These are phyloP conservation scores for Daedaleopsis sinensis DNA, from an alignment of 768 basidiomycete genomes.

Conservation along the genomic window DNA sequence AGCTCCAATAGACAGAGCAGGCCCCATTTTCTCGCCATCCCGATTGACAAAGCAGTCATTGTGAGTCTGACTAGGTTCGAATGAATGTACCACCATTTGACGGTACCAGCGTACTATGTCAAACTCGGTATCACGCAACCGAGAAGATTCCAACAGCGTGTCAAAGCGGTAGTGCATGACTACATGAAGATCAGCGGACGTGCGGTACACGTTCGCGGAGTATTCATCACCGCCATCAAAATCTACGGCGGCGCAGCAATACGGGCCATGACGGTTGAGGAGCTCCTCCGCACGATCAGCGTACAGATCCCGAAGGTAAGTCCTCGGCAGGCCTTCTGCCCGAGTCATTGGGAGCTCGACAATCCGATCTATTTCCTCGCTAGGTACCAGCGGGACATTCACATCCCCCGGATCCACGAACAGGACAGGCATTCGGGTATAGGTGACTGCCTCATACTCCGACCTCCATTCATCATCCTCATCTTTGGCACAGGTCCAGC, in stretches of 20 bases:
- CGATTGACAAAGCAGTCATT: neutral
- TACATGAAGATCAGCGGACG: neutral
- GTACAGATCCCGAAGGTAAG: neutral
- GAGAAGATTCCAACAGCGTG: neutral
- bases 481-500: neutral
- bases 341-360: neutral
- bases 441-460: neutral
- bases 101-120: slow-evolving; percentile 11
- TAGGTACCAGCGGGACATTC: neutral
- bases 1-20: neutral
- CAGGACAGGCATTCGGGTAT: neutral
- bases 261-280: neutral
- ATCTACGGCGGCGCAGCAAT: neutral
- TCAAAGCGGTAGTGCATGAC: slow-evolving; percentile 12
- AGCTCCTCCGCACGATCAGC: neutral
- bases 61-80: neutral
- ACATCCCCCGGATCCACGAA: neutral
- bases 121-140: neutral
- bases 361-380: neutral
- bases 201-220: slow-evolving; percentile 1
- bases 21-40: neutral
- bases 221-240: slow-evolving; percentile 1
- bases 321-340: neutral
- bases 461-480: neutral
- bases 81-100: neutral